Evolutionary conservation across 306 rosid species (phyloP), one percentile per base, ranked within the genome.

Genomic region (Trichosanthes truncata): DNA sequence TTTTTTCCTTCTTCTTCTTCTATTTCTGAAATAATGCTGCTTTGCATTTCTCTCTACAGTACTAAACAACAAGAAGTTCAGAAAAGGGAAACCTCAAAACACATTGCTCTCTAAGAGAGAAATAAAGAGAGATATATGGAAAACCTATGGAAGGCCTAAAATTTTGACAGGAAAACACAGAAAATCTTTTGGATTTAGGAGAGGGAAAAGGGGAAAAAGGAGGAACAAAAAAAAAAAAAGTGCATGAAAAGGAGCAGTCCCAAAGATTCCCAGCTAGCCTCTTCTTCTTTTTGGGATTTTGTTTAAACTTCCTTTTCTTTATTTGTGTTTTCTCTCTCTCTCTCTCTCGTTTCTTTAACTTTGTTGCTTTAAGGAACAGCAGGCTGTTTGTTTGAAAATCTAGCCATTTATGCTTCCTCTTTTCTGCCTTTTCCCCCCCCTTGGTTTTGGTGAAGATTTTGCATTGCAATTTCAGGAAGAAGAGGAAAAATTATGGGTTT

Each of bases 181-280:
- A 63, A 82, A 82, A 31, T 76, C 52, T 82, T 53, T 36, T 23
- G 81, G 45, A 82, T 76, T 59, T 46, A 48, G 51, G 83, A 68
- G 82, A 80, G 9, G 76, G 36, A 65, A 33, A 75, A 55, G 52
- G 40, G 33, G 7, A 25, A 3, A 33, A n/a, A n/a, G n/a, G n/a
- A n/a, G n/a, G n/a, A n/a, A n/a, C n/a, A n/a, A n/a, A 15, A 31
- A 23, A 29, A 17, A 59, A 12, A 79, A 77, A 10, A 80, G 76
- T 84, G 89, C 87, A 81, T 84, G 80, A 86, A 82, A 89, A 84
- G 91, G 80, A 84, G 92, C 26, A 73, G 82, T 69, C 31, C 45
- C 71, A 88, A 92, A 87, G 97, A 91, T 91, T 93, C 95, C 91
- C 89, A 81, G 67, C 80, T 13, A 79, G 10, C 26, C n/a, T 61